Evolutionary conservation across 495 filamentous ascomycete genomes (phyloP).

Genomic region (Talaromyces trachyspermus): DNA sequence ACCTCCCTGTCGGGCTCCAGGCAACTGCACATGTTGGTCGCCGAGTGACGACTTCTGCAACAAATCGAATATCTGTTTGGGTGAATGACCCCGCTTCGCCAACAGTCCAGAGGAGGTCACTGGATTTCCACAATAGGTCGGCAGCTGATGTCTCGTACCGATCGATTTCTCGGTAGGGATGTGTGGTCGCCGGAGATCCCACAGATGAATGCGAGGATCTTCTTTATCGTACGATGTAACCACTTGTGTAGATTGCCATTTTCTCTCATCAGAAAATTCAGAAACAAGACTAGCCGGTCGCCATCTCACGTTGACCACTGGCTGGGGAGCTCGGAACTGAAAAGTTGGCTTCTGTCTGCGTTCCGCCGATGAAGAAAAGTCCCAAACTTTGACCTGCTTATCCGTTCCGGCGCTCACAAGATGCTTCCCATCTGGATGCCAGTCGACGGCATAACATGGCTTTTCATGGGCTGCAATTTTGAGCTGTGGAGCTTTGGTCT

Average conservation of each 20-base stretch:
- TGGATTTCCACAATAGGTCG: slow-evolving; percentile 82
- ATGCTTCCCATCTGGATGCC: slow-evolving; percentile 93
- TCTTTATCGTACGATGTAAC: slow-evolving; percentile 61
- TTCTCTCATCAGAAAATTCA: slow-evolving; percentile 53
- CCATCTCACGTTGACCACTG: slow-evolving; percentile 77
- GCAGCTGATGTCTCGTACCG: slow-evolving; percentile 62
- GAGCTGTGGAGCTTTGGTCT: slow-evolving; percentile 49
- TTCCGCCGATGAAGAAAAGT: slow-evolving; percentile 69
- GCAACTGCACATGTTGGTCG: slow-evolving; percentile 37
- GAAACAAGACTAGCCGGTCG: slow-evolving; percentile 70
- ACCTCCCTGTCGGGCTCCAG: slow-evolving; percentile 40
- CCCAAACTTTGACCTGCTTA: slow-evolving; percentile 84
- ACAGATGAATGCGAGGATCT: slow-evolving; percentile 70
- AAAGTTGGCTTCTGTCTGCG: slow-evolving; percentile 69
- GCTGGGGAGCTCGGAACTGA: slow-evolving; percentile 53
- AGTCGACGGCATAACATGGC: slow-evolving; percentile 75
- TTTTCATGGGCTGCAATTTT: slow-evolving; percentile 81
- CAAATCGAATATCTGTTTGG: slow-evolving; percentile 81
- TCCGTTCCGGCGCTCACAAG: slow-evolving; percentile 79
- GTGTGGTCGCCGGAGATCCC: slow-evolving; percentile 83
- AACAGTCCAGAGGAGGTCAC: slow-evolving; percentile 87
- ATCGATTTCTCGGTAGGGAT: slow-evolving; percentile 83
- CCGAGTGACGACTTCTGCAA: slow-evolving; percentile 66
- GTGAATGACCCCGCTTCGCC: slow-evolving; percentile 76
- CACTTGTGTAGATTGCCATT: slow-evolving; percentile 60